A percentile compares a stretch with the other conserved stretches of the same genome.
These are phyloP conservation scores for Clavispora carvajalis DNA, from an alignment of 805 yeast genomes.

Conservation along the genomic window DNA sequence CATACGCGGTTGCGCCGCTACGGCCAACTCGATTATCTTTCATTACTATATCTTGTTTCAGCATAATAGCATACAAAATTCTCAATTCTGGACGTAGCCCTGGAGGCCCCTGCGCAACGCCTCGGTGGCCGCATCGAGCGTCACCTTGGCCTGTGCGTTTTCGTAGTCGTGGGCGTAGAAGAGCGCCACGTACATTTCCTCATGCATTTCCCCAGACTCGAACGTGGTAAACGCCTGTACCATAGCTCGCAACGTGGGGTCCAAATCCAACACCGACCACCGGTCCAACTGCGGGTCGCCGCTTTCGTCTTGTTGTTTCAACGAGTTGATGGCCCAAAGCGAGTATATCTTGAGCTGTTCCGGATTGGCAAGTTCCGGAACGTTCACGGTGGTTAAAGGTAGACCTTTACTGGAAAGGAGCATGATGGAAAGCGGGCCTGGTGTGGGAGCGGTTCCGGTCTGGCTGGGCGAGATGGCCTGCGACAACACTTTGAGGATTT, in stretches of 20 bases:
- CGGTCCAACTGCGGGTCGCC: conserved; percentile 12
- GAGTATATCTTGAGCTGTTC: conserved; percentile 32
- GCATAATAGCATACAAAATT: conserved; percentile 1
- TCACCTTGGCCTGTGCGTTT: conserved; percentile 31
- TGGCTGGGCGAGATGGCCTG: conserved; percentile 24
- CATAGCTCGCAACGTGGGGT: conserved; percentile 22
- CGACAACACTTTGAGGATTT: conserved; percentile 30
- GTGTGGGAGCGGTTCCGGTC: conserved; percentile 1
- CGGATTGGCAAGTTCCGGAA: conserved; percentile 14
- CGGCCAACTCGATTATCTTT: neutral
- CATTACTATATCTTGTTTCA: neutral
- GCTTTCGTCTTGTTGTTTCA: conserved; percentile 12
- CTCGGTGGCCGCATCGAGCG: conserved; percentile 26
- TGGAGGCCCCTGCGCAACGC: conserved; percentile 29
- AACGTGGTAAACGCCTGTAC: conserved; percentile 18
- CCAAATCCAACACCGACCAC: conserved; percentile 30
- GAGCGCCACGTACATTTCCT: conserved; percentile 24
- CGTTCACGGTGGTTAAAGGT: conserved; percentile 35
- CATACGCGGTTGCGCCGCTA: neutral
- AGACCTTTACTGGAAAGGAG: conserved; percentile 33
- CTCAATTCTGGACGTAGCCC: conserved; percentile 20
- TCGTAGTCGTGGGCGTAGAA: conserved; percentile 26
- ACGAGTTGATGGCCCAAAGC: conserved; percentile 29
- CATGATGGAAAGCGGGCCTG: conserved; percentile 26
- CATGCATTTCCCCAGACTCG: conserved; percentile 6